phyloP scores from a whole-genome alignment of 257 asterid species.

The Linderniella brevidens region DNA sequence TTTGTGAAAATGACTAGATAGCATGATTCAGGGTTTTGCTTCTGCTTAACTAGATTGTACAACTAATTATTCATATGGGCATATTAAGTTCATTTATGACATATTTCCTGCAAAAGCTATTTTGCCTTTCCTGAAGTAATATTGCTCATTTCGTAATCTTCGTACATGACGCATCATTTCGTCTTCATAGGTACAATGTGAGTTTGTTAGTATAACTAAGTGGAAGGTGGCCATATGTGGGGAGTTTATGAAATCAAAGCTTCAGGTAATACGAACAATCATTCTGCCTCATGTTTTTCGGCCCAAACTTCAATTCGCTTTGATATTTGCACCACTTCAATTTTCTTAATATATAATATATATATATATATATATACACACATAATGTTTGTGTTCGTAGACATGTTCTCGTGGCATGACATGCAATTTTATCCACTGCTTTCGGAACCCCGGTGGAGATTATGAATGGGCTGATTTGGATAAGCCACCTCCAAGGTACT shows the following conservation, averaged over 20 bases:
- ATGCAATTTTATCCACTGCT: conserved; percentile 94
- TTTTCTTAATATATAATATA: background rate
- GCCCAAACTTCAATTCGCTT: background rate
- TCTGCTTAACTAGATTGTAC: too few species aligned
- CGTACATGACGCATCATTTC: background rate
- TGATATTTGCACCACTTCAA: background rate
- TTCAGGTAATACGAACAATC: conserved; percentile 33
- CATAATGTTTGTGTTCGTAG: conserved; percentile 21
- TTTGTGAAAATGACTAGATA: too few species aligned
- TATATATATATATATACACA: background rate
- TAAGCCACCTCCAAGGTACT: conserved; percentile 72
- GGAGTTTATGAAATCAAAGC: conserved; percentile 72
- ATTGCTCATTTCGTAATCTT: background rate
- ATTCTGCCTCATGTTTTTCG: background rate
- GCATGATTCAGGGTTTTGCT: too few species aligned
- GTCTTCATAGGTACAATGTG: conserved; percentile 50
- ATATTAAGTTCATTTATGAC: too few species aligned
- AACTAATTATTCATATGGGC: too few species aligned
- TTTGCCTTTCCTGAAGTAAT: too few species aligned
- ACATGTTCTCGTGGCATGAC: conserved; percentile 78
- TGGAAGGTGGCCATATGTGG: conserved; percentile 98
- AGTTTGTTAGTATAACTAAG: conserved; percentile 69
- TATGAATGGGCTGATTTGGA: conserved; percentile 99
- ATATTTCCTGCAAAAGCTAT: too few species aligned
- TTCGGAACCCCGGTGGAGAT: conserved; percentile 90